A percentile compares a stretch with the other conserved stretches of the same genome.
Evolutionary conservation across 352 stramenopile genomes (phyloP).

Genomic region (Phytopythium mirpurense): DNA sequence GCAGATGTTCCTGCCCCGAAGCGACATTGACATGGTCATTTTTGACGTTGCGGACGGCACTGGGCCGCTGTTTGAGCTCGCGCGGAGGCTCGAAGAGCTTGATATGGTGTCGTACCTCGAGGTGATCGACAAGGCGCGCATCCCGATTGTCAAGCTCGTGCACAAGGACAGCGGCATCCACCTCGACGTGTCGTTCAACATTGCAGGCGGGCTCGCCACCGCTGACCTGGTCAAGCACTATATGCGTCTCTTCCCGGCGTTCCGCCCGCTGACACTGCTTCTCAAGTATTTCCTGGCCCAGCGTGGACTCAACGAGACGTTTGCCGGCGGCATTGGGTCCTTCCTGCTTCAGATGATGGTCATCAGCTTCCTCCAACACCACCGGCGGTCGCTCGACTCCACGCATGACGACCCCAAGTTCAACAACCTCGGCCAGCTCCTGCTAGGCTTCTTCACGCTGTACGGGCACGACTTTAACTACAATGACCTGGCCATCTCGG

Average conservation of each 20-base stretch:
- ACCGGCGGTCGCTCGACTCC: constrained; percentile 46
- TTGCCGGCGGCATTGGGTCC: constrained; percentile 90
- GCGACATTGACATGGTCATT: constrained; percentile 94
- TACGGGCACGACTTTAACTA: constrained; percentile 95
- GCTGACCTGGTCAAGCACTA: constrained; percentile 89
- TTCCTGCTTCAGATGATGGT: constrained; percentile 96
- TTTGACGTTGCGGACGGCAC: constrained; percentile 62
- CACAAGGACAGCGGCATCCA: constrained; percentile 85
- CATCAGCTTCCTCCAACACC: constrained; percentile 92
- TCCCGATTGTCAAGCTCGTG: constrained; percentile 96
- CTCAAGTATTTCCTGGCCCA: constrained; percentile 96
- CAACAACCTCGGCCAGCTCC: constrained; percentile 89
- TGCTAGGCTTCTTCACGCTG: constrained; percentile 95
- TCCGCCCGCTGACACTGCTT: constrained; percentile 92
- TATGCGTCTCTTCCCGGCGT: constrained; percentile 87
- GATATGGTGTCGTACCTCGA: constrained; percentile 90
- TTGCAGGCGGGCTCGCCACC: constrained; percentile 73
- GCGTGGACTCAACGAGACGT: constrained; percentile 93
- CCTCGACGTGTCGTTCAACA: constrained; percentile 93
- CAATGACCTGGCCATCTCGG: constrained; percentile 87
- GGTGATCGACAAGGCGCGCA: constrained; percentile 92
- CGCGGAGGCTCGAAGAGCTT: constrained; percentile 44
- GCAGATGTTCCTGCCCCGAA: constrained; percentile 89
- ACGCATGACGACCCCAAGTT: constrained; percentile 58
- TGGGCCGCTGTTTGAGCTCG: constrained; percentile 45